Conservation (phyloP, 2,329 filamentous ascomycete genomes). For the Alternaria sp. region DNA sequence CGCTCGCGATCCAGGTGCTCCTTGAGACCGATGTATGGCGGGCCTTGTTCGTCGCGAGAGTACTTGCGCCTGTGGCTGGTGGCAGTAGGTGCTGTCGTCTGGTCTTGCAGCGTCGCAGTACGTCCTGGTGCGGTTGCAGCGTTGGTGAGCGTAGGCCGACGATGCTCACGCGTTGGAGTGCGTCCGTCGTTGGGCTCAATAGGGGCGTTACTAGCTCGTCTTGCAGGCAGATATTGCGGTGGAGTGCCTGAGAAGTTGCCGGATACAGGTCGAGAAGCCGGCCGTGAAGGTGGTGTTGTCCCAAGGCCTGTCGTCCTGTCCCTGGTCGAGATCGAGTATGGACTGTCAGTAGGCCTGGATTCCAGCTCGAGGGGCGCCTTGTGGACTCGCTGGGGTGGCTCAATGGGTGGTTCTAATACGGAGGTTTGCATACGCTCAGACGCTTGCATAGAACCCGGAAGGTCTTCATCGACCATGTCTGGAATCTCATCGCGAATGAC, state of each 20-base stretch:
- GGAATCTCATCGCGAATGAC: constrained; percentile 80
- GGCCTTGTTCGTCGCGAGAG: constrained; percentile 55
- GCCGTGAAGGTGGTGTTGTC: constrained; percentile 42
- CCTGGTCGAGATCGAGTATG: constrained; percentile 43
- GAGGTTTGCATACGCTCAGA: constrained; percentile 34
- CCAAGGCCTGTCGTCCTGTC: constrained; percentile 34
- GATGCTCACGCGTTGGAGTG: constrained; percentile 47
- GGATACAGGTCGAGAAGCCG: constrained; percentile 40
- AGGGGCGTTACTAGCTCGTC: constrained; percentile 44
- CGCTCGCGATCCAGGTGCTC: constrained; percentile 55
- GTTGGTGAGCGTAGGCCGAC: constrained; percentile 52
- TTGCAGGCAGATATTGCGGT: constrained; percentile 29
- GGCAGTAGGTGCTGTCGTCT: constrained; percentile 40
- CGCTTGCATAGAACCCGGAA: constrained; percentile 48
- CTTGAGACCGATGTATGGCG: constrained; percentile 56
- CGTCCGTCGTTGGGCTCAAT: constrained; percentile 43
- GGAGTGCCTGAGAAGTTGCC: constrained; percentile 35
- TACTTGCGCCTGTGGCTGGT: constrained; percentile 68
- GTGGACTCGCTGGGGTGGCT: constrained; percentile 33
- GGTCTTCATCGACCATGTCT: constrained; percentile 78
- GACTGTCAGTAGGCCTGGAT: constrained; percentile 34
- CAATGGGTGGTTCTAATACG: constrained; percentile 33
- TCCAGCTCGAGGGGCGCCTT: constrained; percentile 38
- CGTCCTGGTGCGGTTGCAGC: constrained; percentile 55
- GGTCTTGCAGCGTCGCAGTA: constrained; percentile 46